Evolutionary conservation across 768 basidiomycete species (phyloP).

Genomic region (Russula sp.): DNA sequence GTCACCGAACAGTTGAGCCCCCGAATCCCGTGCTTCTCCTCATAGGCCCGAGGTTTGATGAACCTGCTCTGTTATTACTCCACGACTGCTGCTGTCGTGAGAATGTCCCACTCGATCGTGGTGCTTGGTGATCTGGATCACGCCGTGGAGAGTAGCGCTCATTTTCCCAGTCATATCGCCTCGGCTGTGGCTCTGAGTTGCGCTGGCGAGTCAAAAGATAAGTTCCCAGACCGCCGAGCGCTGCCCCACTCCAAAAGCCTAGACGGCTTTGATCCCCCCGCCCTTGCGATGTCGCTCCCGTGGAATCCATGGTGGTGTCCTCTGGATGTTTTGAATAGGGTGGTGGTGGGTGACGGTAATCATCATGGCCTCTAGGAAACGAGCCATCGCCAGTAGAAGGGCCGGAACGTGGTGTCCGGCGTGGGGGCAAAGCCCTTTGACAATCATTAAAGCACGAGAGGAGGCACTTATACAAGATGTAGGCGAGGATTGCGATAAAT

Average conservation of each 20-base stretch:
- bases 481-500: slow-evolving; percentile 35
- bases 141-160: slow-evolving; percentile 23
- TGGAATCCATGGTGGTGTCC: slow-evolving; percentile 32
- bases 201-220: slow-evolving; percentile 38
- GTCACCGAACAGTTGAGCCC: slow-evolving; percentile 62
- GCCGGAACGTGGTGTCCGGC: slow-evolving; percentile 28
- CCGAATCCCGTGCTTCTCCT: slow-evolving; percentile 76
- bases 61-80: slow-evolving; percentile 51
- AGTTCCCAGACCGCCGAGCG: slow-evolving; percentile 62
- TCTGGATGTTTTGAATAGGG: slow-evolving; percentile 38
- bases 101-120: slow-evolving; percentile 13
- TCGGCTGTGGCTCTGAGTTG: slow-evolving; percentile 25
- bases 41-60: slow-evolving; percentile 64
- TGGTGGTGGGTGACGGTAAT: slow-evolving; percentile 41
- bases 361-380: slow-evolving; percentile 43
- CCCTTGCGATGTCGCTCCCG: neutral
- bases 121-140: slow-evolving; percentile 27
- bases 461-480: slow-evolving; percentile 54
- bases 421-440: slow-evolving; percentile 24
- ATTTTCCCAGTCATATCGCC: slow-evolving; percentile 56
- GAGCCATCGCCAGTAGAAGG: slow-evolving; percentile 33
- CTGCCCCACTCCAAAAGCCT: slow-evolving; percentile 84
- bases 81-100: slow-evolving; percentile 6
- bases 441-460: slow-evolving; percentile 41
- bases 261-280: slow-evolving; percentile 28